Percentiles rank a stretch among this genome's conserved stretches.
phyloP scores from a whole-genome alignment of 2,329 filamentous ascomycete species.

The Calonectria crousiana region DNA sequence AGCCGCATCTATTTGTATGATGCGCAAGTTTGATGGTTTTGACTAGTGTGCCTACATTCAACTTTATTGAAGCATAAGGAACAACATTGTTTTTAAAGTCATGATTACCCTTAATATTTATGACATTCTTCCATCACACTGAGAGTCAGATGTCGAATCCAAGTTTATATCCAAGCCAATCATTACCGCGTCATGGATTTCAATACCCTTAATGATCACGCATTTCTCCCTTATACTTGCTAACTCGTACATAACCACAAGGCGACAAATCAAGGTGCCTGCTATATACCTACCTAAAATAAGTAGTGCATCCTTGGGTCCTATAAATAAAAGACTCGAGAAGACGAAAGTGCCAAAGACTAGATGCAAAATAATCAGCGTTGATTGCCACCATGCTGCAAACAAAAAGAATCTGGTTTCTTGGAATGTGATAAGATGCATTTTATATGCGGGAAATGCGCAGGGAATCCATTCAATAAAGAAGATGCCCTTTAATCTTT shows the following conservation, averaged over 20 bases:
- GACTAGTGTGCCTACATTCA: no score
- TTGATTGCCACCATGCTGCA: slow-evolving; percentile 16
- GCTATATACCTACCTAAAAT: slow-evolving; percentile 20
- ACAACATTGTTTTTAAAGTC: no score
- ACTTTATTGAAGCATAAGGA: no score
- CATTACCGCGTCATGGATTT: not conserved
- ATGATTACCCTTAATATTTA: not conserved
- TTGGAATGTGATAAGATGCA: not conserved
- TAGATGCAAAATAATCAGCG: slow-evolving; percentile 13
- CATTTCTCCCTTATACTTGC: slow-evolving; percentile 12
- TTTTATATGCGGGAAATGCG: not conserved
- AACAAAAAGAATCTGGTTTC: slow-evolving; percentile 5
- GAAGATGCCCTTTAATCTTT: not conserved
- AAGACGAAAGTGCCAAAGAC: slow-evolving; percentile 22
- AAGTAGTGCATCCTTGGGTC: slow-evolving; percentile 11
- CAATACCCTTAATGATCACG: not conserved
- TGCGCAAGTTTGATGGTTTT: no score
- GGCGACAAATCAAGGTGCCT: slow-evolving; percentile 4
- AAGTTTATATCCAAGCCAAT: not conserved
- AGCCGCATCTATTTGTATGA: no score
- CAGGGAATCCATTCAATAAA: slow-evolving; percentile 2
- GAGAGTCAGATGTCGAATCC: not conserved
- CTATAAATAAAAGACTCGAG: slow-evolving; percentile 14
- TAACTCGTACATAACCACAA: slow-evolving; percentile 24
- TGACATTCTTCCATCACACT: not conserved